Percentiles rank a stretch among this genome's conserved stretches.
These are phyloP conservation scores for Periglandula ipomoeae DNA, from an alignment of 2,329 filamentous ascomycete species.

Conservation along the genomic window DNA sequence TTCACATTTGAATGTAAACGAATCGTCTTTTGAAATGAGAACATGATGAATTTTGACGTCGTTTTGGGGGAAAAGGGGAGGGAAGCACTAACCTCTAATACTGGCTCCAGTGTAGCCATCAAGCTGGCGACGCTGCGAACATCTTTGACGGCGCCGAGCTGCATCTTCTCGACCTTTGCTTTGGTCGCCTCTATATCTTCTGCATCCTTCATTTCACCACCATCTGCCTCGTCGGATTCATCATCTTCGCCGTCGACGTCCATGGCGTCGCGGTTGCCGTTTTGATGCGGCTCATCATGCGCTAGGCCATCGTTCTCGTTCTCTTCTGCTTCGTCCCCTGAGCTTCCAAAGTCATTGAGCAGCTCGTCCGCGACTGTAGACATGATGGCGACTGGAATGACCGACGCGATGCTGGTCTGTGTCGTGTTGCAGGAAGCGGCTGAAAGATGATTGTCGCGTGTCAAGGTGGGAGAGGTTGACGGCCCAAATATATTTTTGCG, in stretches of 20 bases:
- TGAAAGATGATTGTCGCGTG: neutral
- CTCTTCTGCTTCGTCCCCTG: slow-evolving; percentile 65
- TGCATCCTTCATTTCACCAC: slow-evolving; percentile 37
- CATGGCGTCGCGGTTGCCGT: slow-evolving; percentile 35
- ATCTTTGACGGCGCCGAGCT: slow-evolving; percentile 63
- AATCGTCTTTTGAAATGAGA: slow-evolving; percentile 18
- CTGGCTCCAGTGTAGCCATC: slow-evolving; percentile 72
- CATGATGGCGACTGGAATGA: slow-evolving; percentile 41
- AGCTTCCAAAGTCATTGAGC: slow-evolving; percentile 59
- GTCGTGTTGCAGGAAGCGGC: neutral
- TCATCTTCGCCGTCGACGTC: slow-evolving; percentile 47
- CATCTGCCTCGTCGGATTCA: slow-evolving; percentile 45
- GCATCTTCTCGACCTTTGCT: slow-evolving; percentile 74
- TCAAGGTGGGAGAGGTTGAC: neutral
- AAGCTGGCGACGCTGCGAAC: slow-evolving; percentile 70
- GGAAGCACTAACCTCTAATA: slow-evolving; percentile 63
- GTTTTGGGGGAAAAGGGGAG: slow-evolving; percentile 15
- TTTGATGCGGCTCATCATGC: slow-evolving; percentile 29
- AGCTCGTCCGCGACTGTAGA: slow-evolving; percentile 89
- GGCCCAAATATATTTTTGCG: slow-evolving; percentile 12
- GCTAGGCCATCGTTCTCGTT: slow-evolving; percentile 42
- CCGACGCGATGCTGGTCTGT: neutral
- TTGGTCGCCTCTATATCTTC: slow-evolving; percentile 64
- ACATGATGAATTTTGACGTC: slow-evolving; percentile 10
- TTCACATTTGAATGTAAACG: slow-evolving; percentile 53